Percentiles rank a stretch among this genome's conserved stretches.
phyloP scores from a whole-genome alignment of 352 stramenopile genomes.

The Phytophthora citrophthora region DNA sequence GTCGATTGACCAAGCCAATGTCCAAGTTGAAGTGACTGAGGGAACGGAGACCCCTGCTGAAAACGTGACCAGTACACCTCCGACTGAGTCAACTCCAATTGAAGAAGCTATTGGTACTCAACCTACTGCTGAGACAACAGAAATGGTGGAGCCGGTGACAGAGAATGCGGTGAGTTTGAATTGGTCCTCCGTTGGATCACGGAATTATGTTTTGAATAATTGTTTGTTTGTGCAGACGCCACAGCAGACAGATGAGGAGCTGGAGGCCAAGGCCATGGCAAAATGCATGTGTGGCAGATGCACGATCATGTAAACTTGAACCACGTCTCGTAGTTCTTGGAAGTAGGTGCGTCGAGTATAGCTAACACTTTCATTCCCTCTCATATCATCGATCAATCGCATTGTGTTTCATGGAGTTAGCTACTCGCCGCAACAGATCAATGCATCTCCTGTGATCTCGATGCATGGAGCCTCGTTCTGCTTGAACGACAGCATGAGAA shows the following conservation, averaged over 20 bases:
- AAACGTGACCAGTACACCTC: neutral
- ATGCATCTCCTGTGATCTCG: conserved; percentile 74
- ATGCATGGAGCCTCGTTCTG: conserved; percentile 82
- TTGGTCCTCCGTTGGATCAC: neutral
- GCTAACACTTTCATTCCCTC: conserved; percentile 2
- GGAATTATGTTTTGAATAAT: neutral
- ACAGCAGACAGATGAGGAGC: conserved; percentile 34
- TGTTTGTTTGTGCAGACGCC: conserved; percentile 4
- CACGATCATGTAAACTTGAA: conserved; percentile 62
- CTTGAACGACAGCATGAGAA: conserved; percentile 88
- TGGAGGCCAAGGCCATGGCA: conserved; percentile 68
- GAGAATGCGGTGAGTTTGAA: conserved; percentile 16
- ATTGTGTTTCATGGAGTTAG: too few species aligned
- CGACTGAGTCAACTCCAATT: conserved; percentile 4
- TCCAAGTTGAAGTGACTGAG: conserved; percentile 23
- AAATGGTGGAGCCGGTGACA: conserved; percentile 18
- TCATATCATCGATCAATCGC: neutral
- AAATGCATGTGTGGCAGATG: conserved; percentile 69
- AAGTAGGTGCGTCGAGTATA: neutral
- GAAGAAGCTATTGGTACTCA: conserved; percentile 19
- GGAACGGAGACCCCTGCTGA: neutral
- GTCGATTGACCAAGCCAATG: conserved; percentile 9
- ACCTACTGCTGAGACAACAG: conserved; percentile 2
- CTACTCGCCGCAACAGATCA: conserved; percentile 48
- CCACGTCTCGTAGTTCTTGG: conserved; percentile 4